These are phyloP conservation scores for Pulicaria dysenterica DNA, from an alignment of 129 eudicot genomes.

Conservation along the genomic window DNA sequence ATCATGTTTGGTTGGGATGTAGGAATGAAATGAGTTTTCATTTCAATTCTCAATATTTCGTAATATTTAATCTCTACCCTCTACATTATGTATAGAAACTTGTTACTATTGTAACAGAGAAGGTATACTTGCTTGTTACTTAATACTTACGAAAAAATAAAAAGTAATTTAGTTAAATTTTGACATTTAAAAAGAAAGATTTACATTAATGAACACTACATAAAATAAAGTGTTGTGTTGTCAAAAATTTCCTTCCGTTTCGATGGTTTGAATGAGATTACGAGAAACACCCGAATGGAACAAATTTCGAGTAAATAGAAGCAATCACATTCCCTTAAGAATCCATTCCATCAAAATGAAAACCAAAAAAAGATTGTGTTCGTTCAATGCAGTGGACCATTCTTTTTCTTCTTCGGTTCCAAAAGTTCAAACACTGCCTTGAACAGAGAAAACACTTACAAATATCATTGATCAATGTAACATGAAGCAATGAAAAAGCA, in stretches of 20 bases:
- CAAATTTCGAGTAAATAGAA: no score
- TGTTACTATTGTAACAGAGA: not conserved
- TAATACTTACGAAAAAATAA: no score
- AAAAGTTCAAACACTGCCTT: not conserved
- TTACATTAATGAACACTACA: not conserved
- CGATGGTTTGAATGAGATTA: no score
- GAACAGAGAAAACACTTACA: not conserved
- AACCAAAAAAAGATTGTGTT: not conserved
- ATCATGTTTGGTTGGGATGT: not conserved
- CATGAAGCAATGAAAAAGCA: conserved; percentile 23
- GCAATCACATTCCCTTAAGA: no score
- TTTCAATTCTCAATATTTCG: not conserved
- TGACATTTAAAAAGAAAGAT: not conserved
- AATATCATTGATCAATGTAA: conserved; percentile 9
- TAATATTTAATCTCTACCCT: not conserved
- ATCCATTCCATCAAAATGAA: not conserved
- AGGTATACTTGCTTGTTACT: not conserved
- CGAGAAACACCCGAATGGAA: no score
- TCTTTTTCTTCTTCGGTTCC: conserved; percentile 1
- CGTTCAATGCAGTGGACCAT: not conserved
- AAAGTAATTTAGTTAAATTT: not conserved
- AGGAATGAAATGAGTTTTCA: not conserved
- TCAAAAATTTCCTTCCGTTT: no score
- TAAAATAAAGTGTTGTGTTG: not conserved
- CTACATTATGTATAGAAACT: not conserved